A percentile compares a stretch with the other conserved stretches of the same genome.
phyloP scores from a whole-genome alignment of 495 filamentous ascomycete species.

The Podospora australis region DNA sequence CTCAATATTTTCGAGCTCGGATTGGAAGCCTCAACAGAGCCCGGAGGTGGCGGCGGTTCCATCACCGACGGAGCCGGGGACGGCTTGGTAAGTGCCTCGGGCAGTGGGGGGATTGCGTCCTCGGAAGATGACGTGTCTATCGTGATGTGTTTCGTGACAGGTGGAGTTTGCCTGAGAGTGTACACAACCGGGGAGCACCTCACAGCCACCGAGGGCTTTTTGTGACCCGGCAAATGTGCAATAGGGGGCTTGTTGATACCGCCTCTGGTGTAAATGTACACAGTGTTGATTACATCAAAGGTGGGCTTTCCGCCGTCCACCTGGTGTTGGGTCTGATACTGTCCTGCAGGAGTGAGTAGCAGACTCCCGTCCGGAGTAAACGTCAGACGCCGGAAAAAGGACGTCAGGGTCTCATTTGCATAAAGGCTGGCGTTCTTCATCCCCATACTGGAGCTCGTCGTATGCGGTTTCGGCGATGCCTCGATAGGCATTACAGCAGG shows the following conservation, averaged over 20 bases:
- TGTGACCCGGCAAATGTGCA: constrained; percentile 95
- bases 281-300: constrained; percentile 91
- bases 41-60: constrained; percentile 72
- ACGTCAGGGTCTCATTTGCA: constrained; percentile 94
- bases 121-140: constrained; percentile 88
- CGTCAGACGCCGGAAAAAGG: constrained; percentile 90
- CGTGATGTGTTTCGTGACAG: constrained; percentile 78
- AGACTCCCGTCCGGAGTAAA: constrained; percentile 95
- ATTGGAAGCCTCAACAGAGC: constrained; percentile 34
- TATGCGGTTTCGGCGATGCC: constrained; percentile 69
- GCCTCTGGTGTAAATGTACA: constrained; percentile 95
- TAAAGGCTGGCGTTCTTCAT: constrained; percentile 85
- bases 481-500: constrained; percentile 96
- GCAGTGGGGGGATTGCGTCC: constrained; percentile 73
- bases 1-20: constrained; percentile 44
- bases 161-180: constrained; percentile 61
- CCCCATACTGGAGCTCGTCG: constrained; percentile 50
- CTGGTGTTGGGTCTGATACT: constrained; percentile 78
- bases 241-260: constrained; percentile 96
- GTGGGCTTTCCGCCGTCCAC: constrained; percentile 62
- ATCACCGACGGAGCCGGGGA: constrained; percentile 55
- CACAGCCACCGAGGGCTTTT: constrained; percentile 95
- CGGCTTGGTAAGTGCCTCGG: constrained; percentile 68
- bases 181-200: constrained; percentile 90
- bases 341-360: constrained; percentile 91